These are phyloP conservation scores for Mortierella sp. DNA, from an alignment of 371 early-diverging fungal genomes.

Conservation along the genomic window DNA sequence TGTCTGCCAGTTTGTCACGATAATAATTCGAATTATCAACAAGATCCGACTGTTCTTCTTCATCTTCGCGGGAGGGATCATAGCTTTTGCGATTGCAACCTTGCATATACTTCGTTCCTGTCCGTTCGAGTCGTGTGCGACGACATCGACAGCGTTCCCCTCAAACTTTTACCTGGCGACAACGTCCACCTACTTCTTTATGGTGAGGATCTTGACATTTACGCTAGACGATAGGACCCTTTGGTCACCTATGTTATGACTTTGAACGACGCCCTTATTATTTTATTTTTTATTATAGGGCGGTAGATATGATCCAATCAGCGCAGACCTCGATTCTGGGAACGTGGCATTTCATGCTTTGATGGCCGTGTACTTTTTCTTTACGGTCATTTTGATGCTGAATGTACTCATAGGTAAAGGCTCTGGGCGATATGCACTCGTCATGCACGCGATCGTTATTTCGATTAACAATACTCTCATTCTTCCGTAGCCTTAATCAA, in stretches of 20 bases:
- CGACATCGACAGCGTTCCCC: neutral
- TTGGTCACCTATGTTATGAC: too few species aligned
- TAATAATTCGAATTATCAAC: neutral
- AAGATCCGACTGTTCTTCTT: slow-evolving; percentile 7
- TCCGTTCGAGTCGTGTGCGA: neutral
- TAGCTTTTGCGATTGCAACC: slow-evolving; percentile 1
- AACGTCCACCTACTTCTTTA: slow-evolving; percentile 2
- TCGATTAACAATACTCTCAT: neutral
- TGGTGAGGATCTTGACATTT: slow-evolving; percentile 1
- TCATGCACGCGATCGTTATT: neutral
- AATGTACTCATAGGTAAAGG: slow-evolving; percentile 30
- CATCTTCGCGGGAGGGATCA: slow-evolving; percentile 6
- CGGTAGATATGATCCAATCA: slow-evolving; percentile 8
- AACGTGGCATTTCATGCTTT: slow-evolving; percentile 11
- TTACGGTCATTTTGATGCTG: slow-evolving; percentile 25
- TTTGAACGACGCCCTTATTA: too few species aligned
- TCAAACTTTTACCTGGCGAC: neutral
- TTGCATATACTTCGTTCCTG: slow-evolving; percentile 1
- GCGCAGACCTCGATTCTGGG: neutral
- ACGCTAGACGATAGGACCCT: too few species aligned
- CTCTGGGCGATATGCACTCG: neutral
- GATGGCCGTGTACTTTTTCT: slow-evolving; percentile 20
- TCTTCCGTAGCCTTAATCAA: slow-evolving; percentile 14
- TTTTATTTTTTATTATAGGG: too few species aligned
- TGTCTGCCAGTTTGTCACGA: slow-evolving; percentile 7